These are phyloP conservation scores for Strombidium stylifer DNA, from an alignment of 73 alveolate species.

Conservation along the genomic window DNA sequence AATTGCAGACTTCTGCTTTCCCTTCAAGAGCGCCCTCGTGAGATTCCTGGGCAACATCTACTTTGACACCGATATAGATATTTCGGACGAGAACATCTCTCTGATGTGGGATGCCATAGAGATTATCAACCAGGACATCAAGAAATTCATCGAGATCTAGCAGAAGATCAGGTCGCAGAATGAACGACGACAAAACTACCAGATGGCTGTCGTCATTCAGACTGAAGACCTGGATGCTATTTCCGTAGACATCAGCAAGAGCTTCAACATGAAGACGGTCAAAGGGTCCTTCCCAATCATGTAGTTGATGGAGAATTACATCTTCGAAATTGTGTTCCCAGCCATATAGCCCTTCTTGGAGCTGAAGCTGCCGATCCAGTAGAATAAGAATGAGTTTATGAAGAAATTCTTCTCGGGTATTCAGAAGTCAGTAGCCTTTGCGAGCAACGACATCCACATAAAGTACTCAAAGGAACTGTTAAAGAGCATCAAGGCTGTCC, in stretches of 20 bases:
- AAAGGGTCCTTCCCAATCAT: conserved; percentile 6
- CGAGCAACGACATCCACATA: conserved; percentile 12
- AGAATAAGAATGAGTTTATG: background rate
- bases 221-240: too few species aligned
- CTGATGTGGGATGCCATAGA: conserved; percentile 30
- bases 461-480: background rate
- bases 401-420: background rate
- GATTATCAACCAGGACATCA: conserved; percentile 7
- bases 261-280: conserved; percentile 16
- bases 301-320: background rate
- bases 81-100: conserved; percentile 3
- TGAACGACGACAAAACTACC: too few species aligned
- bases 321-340: conserved; percentile 22
- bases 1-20: conserved; percentile 24
- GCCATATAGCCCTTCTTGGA: conserved; percentile 16
- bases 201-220: background rate
- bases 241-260: conserved; percentile 8
- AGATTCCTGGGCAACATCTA: conserved; percentile 29
- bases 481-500: conserved; percentile 10
- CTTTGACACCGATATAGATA: conserved; percentile 46
- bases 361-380: conserved; percentile 16
- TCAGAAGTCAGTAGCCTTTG: background rate
- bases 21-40: conserved; percentile 31
- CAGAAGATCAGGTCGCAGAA: too few species aligned
- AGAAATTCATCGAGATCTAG: conserved; percentile 6